Conservation (phyloP, 371 early-diverging fungal species). For the Haplosporangium sp. region DNA sequence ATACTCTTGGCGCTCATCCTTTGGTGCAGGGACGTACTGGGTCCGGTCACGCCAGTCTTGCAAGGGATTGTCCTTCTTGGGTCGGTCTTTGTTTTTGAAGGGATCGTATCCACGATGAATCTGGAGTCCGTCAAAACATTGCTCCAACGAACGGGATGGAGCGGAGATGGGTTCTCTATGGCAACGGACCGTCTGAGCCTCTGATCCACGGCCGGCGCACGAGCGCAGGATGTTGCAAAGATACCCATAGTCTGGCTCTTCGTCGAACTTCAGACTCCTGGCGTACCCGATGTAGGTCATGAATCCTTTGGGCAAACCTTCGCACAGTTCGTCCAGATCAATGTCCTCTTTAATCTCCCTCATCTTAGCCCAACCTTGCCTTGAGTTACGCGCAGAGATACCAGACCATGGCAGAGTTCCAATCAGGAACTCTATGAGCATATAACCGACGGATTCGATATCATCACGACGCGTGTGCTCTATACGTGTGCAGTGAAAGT, state of each 20-base stretch:
- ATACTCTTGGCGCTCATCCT: conserved; percentile 22
- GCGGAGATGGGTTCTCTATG: conserved; percentile 14
- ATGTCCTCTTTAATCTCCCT: conserved; percentile 64
- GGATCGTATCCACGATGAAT: conserved; percentile 29
- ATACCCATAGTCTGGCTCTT: conserved; percentile 92
- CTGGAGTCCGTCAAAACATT: conserved; percentile 19
- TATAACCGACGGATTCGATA: conserved; percentile 69
- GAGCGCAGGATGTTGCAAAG: conserved; percentile 60
- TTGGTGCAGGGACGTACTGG: conserved; percentile 20
- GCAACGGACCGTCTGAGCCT: conserved; percentile 49
- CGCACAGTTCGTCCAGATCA: conserved; percentile 62
- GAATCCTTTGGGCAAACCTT: conserved; percentile 65
- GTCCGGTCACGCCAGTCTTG: conserved; percentile 36
- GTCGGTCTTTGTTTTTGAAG: conserved; percentile 16
- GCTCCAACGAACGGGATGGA: conserved; percentile 22
- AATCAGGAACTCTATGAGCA: conserved; percentile 66
- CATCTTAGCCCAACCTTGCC: conserved; percentile 74
- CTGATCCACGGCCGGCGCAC: conserved; percentile 54
- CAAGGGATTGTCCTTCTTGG: conserved; percentile 23
- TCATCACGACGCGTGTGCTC: conserved; percentile 71
- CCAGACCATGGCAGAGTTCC: conserved; percentile 75
- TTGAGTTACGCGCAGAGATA: conserved; percentile 64
- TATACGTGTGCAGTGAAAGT: conserved; percentile 15
- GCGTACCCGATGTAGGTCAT: conserved; percentile 77
- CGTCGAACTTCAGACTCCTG: conserved; percentile 86